phyloP scores from a whole-genome alignment of 2,329 filamentous ascomycete genomes.

The Fusarium haematococcum region DNA sequence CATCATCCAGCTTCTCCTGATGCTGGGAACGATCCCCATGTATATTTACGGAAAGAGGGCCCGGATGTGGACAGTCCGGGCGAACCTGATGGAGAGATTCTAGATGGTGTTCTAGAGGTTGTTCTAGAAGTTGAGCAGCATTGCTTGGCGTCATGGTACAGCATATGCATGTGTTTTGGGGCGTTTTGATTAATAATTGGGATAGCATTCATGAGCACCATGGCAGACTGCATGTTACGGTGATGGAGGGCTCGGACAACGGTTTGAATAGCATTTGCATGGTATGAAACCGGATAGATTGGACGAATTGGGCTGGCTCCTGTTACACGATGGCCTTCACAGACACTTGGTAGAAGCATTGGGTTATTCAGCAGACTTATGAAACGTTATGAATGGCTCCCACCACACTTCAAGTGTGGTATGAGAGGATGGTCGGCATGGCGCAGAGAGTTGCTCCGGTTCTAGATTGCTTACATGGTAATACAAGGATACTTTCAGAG shows the following conservation, averaged over 20 bases:
- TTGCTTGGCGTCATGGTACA: constrained; percentile 22
- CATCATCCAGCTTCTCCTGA: constrained; percentile 82
- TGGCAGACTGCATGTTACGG: constrained; percentile 6
- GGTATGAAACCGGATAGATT: neutral
- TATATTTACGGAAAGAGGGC: constrained; percentile 93
- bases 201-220: constrained; percentile 1
- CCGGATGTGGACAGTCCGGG: constrained; percentile 93
- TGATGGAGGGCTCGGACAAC: constrained; percentile 6
- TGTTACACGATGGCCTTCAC: neutral
- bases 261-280: neutral
- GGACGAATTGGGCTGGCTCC: neutral
- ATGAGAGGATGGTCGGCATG: neutral
- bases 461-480: neutral
- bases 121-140: neutral
- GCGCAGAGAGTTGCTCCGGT: neutral
- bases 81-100: constrained; percentile 86
- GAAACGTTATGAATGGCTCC: neutral
- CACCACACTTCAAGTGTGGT: neutral
- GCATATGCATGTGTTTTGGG: neutral
- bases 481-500: neutral
- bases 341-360: neutral
- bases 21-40: constrained; percentile 86
- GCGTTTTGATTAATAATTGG: neutral
- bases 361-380: neutral
- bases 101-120: constrained; percentile 31